phyloP scores from a whole-genome alignment of 371 early-diverging fungal species.

The Blakeslea trispora region DNA sequence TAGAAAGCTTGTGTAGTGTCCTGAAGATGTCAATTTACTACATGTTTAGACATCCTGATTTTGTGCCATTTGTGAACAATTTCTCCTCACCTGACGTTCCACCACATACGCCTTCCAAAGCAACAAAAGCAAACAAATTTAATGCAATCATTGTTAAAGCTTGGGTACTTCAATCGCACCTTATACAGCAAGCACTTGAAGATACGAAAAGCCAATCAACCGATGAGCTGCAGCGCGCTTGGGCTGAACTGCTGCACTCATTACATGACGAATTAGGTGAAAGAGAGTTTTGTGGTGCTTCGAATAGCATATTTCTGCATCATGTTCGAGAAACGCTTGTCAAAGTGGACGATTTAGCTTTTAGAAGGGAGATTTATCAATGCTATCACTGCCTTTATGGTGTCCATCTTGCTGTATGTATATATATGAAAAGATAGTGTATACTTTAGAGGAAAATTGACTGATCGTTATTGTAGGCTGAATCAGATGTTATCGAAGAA shows the following conservation, averaged over 20 bases:
- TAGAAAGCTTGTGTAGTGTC: neutral
- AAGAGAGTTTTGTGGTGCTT: slow-evolving; percentile 61
- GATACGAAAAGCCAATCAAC: neutral
- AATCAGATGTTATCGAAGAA: slow-evolving; percentile 54
- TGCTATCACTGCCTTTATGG: slow-evolving; percentile 73
- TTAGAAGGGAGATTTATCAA: slow-evolving; percentile 58
- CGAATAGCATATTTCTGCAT: slow-evolving; percentile 53
- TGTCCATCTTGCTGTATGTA: slow-evolving; percentile 55
- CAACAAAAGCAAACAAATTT: slow-evolving; percentile 32
- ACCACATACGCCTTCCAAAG: slow-evolving; percentile 37
- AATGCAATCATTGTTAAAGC: slow-evolving; percentile 32
- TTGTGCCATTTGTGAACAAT: slow-evolving; percentile 48
- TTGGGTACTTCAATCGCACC: slow-evolving; percentile 36
- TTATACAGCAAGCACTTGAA: slow-evolving; percentile 15
- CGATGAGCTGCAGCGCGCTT: neutral
- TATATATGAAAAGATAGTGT: neutral
- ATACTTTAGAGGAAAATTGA: too few relatives aligned
- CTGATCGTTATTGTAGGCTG: slow-evolving; percentile 41
- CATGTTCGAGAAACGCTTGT: slow-evolving; percentile 25
- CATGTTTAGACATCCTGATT: slow-evolving; percentile 49
- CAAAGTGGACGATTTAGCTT: slow-evolving; percentile 16
- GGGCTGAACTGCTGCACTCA: slow-evolving; percentile 50
- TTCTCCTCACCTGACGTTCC: slow-evolving; percentile 31
- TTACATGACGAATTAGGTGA: slow-evolving; percentile 69
- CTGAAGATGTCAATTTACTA: slow-evolving; percentile 35